Evolutionary conservation across 139 green algal genomes (phyloP).

Genomic region (Closterium sp.): DNA sequence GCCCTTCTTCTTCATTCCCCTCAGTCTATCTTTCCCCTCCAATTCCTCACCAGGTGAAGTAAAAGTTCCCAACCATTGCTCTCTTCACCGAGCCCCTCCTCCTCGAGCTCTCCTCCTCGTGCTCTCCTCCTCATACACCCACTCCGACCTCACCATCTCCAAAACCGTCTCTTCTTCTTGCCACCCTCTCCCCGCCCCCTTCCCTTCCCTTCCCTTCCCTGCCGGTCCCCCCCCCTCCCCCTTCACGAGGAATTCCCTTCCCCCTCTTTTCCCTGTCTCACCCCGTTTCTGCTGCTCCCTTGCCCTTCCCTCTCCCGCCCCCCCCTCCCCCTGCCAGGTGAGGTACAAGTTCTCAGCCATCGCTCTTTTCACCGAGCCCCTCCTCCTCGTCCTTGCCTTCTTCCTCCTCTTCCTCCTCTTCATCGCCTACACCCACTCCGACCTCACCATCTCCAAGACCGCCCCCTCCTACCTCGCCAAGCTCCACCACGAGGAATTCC

Average conservation of each 20-base stretch:
- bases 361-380: conserved; percentile 61
- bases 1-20: no score
- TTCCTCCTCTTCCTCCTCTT: conserved; percentile 56
- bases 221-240: neutral
- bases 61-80: conserved; percentile 28
- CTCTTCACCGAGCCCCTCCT: conserved; percentile 67
- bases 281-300: neutral
- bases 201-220: neutral
- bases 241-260: no score
- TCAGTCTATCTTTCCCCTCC: no score
- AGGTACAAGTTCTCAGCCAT: conserved; percentile 62
- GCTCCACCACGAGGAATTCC: conserved; percentile 45
- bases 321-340: conserved; percentile 13
- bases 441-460: conserved; percentile 63
- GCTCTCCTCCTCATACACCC: neutral
- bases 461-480: neutral
- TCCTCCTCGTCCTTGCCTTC: conserved; percentile 63
- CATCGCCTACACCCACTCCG: conserved; percentile 59
- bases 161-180: neutral
- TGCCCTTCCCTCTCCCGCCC: neutral
- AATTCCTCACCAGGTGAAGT: conserved; percentile 44
- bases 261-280: neutral
- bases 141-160: no score
- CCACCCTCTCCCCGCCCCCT: neutral
- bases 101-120: conserved; percentile 38